Conservation (phyloP, 139 green algal species). For the Chlorella sp. region DNA sequence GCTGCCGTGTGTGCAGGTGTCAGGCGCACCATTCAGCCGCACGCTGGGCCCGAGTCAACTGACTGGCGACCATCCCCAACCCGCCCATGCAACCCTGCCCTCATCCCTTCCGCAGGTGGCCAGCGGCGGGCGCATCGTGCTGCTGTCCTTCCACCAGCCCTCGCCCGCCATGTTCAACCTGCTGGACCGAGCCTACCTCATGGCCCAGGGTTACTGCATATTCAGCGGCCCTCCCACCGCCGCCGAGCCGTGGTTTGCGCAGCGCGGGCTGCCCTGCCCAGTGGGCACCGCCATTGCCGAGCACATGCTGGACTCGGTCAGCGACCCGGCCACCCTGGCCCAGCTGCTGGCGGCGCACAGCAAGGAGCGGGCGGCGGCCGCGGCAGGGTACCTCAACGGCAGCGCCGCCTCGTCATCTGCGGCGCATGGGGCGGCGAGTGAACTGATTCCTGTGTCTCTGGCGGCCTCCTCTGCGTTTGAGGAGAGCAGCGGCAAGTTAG, state of each 20-base stretch:
- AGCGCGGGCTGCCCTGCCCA: slow-evolving; percentile 46
- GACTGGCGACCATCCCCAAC: too few species aligned
- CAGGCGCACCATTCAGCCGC: too few species aligned
- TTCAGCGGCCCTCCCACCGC: slow-evolving; percentile 54
- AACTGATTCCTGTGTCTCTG: too few species aligned
- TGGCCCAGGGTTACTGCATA: slow-evolving; percentile 63
- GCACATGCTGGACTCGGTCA: slow-evolving; percentile 57
- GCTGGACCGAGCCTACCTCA: slow-evolving; percentile 69
- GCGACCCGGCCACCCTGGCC: slow-evolving; percentile 37
- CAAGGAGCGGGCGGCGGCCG: neutral
- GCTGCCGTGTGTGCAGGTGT: too few species aligned
- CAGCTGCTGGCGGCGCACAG: slow-evolving; percentile 27
- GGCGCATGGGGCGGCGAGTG: too few species aligned
- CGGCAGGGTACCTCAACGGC: neutral
- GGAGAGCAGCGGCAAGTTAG: slow-evolving; percentile 2
- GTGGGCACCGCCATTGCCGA: slow-evolving; percentile 46
- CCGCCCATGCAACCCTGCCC: neutral
- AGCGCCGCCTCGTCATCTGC: neutral
- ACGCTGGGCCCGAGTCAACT: too few species aligned
- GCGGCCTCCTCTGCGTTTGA: too few species aligned
- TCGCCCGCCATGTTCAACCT: slow-evolving; percentile 67
- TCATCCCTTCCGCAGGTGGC: slow-evolving; percentile 34
- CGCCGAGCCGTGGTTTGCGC: slow-evolving; percentile 38
- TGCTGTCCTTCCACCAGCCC: slow-evolving; percentile 83
- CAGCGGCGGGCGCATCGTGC: slow-evolving; percentile 65